A percentile compares a stretch with the other conserved stretches of the same genome.
Conservation (phyloP, 495 filamentous ascomycete genomes). For the Tuber umbilicatum region DNA sequence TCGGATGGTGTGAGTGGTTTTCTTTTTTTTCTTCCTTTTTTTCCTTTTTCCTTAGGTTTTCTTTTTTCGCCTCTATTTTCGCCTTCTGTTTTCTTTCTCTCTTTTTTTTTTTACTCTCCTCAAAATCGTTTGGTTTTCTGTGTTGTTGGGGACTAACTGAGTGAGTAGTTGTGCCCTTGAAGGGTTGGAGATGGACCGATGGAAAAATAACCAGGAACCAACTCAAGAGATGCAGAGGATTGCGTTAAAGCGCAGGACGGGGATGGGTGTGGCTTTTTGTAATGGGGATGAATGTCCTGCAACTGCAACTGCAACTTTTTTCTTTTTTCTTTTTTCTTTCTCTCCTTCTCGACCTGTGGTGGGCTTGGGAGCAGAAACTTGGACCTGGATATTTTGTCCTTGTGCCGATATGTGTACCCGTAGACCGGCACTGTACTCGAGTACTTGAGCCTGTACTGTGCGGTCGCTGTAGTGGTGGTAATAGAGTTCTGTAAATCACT, state of each 20-base stretch:
- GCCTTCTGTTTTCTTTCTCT: not conserved
- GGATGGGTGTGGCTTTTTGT: conserved; percentile 27
- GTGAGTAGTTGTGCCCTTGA: conserved; percentile 24
- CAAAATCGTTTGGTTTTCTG: not conserved
- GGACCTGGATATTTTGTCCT: not conserved
- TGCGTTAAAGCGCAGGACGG: conserved; percentile 9
- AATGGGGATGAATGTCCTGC: conserved; percentile 7
- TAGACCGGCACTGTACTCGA: too few species aligned
- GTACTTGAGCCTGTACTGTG: not conserved
- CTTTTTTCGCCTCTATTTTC: not conserved
- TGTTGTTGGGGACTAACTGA: not conserved
- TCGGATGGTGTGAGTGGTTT: not conserved
- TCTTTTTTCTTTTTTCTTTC: conserved; percentile 4
- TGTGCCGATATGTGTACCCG: not conserved
- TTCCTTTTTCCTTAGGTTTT: not conserved
- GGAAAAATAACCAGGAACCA: conserved; percentile 29
- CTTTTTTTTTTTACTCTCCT: not conserved
- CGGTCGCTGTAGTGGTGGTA: not conserved
- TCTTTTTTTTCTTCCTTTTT: not conserved
- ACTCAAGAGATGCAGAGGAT: conserved; percentile 26
- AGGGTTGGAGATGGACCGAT: conserved; percentile 29
- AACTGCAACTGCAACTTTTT: too few species aligned
- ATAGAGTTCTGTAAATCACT: conserved; percentile 1
- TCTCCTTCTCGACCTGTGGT: conserved; percentile 12
- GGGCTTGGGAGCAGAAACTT: not conserved